A percentile compares a stretch with the other conserved stretches of the same genome.
Evolutionary conservation across 495 filamentous ascomycete species (phyloP).

Genomic region (Penicillium cinerascens): DNA sequence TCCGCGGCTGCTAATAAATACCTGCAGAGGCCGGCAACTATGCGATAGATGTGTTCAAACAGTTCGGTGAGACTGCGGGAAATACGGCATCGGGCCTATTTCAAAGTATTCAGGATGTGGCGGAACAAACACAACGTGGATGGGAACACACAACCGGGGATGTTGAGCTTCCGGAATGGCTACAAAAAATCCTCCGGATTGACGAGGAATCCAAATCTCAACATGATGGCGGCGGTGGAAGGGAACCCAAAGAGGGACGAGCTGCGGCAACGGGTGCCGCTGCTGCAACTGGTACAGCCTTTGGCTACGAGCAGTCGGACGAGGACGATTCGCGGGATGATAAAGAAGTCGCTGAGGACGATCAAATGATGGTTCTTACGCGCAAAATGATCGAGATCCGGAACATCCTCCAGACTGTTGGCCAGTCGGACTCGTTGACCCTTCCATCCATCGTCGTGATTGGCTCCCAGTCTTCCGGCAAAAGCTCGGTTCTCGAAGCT

Average conservation of each 20-base stretch:
- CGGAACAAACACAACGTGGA: slow-evolving; percentile 71
- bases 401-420: slow-evolving; percentile 82
- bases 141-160: slow-evolving; percentile 82
- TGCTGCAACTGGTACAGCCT: slow-evolving; percentile 67
- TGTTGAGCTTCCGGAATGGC: slow-evolving; percentile 78
- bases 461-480: slow-evolving; percentile 95
- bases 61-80: slow-evolving; percentile 64
- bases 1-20: slow-evolving; percentile 22
- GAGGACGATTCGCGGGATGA: slow-evolving; percentile 66
- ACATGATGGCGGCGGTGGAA: slow-evolving; percentile 44
- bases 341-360: slow-evolving; percentile 71
- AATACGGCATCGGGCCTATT: slow-evolving; percentile 62
- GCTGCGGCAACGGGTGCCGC: slow-evolving; percentile 45
- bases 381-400: slow-evolving; percentile 99
- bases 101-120: slow-evolving; percentile 66
- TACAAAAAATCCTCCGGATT: slow-evolving; percentile 66
- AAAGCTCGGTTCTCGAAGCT: slow-evolving; percentile 95
- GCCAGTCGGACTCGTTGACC: slow-evolving; percentile 81
- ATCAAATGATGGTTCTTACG: slow-evolving; percentile 99
- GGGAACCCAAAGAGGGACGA: slow-evolving; percentile 61
- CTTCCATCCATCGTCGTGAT: slow-evolving; percentile 97
- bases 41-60: slow-evolving; percentile 72
- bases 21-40: slow-evolving; percentile 80
- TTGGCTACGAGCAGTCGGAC: slow-evolving; percentile 68
- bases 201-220: slow-evolving; percentile 48